Evolutionary conservation across 2,329 filamentous ascomycete species (phyloP).

Genomic region (Alternaria incomplexa): DNA sequence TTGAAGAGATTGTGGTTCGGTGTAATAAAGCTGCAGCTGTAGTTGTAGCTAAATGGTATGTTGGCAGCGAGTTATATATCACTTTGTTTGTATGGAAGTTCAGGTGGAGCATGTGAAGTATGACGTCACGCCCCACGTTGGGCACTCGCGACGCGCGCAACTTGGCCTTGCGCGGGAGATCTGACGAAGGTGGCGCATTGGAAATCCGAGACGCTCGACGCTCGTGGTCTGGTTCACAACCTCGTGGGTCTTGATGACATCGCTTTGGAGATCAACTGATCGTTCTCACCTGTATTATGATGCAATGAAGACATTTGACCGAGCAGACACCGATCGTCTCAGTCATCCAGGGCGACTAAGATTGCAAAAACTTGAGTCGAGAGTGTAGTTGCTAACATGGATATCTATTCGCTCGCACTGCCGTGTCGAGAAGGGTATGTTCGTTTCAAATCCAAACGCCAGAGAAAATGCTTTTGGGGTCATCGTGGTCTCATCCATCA

Average conservation of each 20-base stretch:
- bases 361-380: not conserved
- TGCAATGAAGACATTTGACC: not conserved
- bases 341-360: not conserved
- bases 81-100: not conserved
- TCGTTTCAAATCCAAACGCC: not conserved
- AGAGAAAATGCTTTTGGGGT: not conserved
- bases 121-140: conserved; percentile 17
- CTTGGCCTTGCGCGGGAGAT: conserved; percentile 2
- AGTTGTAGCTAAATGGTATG: not conserved
- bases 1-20: not conserved
- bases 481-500: not conserved
- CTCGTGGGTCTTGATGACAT: not conserved
- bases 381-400: not conserved
- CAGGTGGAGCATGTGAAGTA: conserved; percentile 10
- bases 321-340: not conserved
- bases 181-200: conserved; percentile 14
- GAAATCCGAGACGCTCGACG: not conserved
- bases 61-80: conserved; percentile 2
- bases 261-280: not conserved
- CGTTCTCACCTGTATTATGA: not conserved
- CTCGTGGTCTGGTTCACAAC: not conserved
- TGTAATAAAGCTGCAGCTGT: not conserved
- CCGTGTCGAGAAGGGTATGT: conserved; percentile 3
- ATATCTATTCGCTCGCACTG: not conserved
- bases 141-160: conserved; percentile 1